Evolutionary conservation across 768 basidiomycete species (phyloP), one percentile per base, ranked within the genome.

Genomic region (Tricholoma bakamatsutake): DNA sequence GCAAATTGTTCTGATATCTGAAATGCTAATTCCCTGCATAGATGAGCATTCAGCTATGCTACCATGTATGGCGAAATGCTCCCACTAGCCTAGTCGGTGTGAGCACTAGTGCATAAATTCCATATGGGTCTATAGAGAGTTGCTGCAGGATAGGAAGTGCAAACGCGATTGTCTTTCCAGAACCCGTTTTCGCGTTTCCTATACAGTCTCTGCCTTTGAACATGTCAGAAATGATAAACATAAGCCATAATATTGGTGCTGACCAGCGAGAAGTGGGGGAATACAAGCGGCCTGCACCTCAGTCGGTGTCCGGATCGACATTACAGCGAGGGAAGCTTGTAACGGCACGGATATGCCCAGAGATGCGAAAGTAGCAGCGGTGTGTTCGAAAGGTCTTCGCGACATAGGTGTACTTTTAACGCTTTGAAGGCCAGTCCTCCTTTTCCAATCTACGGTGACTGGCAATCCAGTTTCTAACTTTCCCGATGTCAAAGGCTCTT

Each of bases 151-250:
- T 98, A 4, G 97, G 97, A 5, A 98, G 71, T 1, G 96, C 97
- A 62, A 99, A 99, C 0, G 97, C 95, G 56, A 99, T 84, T 0
- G 97, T 99, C 74, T 99, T 99, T 64, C 96, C 96, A 1, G 92
- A 94, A 52, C 97, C 97, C 0, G 97, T 99, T 73, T 98, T 95
- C 1, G 97, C 94, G 60, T 96, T 94, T 9, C 97, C 97, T 56
- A 99, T 92, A 69, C 95, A 98, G 70, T 99, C 96, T 66, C 87
- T 82, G 37, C 96, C 96, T 93, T 70, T 31, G 17, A 52, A 30
- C 46, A 8, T 31, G 28, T 48, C 46, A 48, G 30, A 31, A 31
- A 7, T 5, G 7, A 48, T 47, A 2, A 6, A 31, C 3, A 30
- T 30, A 30, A 31, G n/a, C 7, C 17, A 33, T 5, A 21, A 37